These are phyloP conservation scores for Vairimorpha ceranae DNA, from an alignment of 371 early-diverging fungal species.

Conservation along the genomic window DNA sequence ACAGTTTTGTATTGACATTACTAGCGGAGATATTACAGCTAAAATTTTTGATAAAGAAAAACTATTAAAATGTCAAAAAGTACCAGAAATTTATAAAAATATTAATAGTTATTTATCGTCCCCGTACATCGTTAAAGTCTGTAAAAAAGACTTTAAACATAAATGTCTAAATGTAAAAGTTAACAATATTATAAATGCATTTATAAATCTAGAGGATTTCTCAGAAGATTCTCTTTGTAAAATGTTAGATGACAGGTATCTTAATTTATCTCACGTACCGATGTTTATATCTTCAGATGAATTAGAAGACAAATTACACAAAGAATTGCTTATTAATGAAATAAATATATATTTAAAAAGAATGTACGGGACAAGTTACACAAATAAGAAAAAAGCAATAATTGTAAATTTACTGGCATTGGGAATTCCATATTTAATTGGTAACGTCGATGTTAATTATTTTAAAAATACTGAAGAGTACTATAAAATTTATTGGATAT, in stretches of 20 bases:
- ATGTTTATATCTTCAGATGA: background rate
- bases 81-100: no score
- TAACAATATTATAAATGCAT: background rate
- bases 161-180: no score
- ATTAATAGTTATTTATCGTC: no score
- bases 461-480: background rate
- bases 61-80: no score
- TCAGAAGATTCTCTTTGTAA: background rate
- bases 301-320: background rate
- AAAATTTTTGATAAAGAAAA: no score
- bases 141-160: no score
- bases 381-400: background rate
- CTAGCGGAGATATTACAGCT: no score
- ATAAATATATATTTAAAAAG: background rate
- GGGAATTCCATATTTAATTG: background rate
- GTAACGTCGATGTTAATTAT: background rate
- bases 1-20: no score
- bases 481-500: background rate
- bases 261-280: background rate
- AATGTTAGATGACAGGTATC: background rate
- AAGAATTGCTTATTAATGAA: background rate
- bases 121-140: no score
- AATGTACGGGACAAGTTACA: background rate
- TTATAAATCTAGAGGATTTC: background rate
- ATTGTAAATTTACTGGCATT: background rate